Conservation (phyloP, 2,329 filamentous ascomycete species). For the Fusarium brachygibbosum region DNA sequence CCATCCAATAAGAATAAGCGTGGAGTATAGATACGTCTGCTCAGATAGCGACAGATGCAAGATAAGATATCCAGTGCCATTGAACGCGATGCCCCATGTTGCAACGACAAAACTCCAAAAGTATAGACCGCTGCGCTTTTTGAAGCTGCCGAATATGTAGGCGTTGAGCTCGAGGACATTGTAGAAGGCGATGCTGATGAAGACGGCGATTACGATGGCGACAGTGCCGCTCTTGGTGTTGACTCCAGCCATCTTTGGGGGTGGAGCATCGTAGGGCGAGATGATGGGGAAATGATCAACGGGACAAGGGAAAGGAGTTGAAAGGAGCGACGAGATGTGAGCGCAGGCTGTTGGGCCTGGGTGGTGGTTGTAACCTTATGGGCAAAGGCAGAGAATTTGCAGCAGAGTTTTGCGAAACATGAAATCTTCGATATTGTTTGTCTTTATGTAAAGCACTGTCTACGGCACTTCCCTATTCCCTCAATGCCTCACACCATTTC, state of each 20-base stretch:
- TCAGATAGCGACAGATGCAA: conserved; percentile 49
- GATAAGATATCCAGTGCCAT: conserved; percentile 61
- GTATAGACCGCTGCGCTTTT: conserved; percentile 52
- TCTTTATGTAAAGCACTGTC: neutral
- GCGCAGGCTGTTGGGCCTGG: neutral
- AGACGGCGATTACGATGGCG: conserved; percentile 41
- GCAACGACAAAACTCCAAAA: conserved; percentile 56
- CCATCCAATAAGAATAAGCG: conserved; percentile 52
- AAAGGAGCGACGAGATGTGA: neutral
- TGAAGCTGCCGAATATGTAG: conserved; percentile 52
- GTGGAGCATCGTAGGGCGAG: conserved; percentile 1
- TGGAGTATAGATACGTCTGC: conserved; percentile 40
- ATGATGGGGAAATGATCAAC: neutral
- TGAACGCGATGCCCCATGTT: conserved; percentile 52
- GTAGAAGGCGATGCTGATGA: conserved; percentile 49
- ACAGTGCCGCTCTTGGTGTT: conserved; percentile 34
- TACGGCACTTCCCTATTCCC: neutral
- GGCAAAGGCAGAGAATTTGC: no score
- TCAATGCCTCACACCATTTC: neutral
- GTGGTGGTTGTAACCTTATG: neutral
- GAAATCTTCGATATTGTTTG: neutral
- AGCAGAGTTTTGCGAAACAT: neutral
- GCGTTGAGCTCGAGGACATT: conserved; percentile 54
- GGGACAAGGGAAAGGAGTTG: neutral
- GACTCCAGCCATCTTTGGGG: conserved; percentile 11